phyloP scores from a whole-genome alignment of 192 early-diverging fungal genomes.

The Coemansia sp. region DNA sequence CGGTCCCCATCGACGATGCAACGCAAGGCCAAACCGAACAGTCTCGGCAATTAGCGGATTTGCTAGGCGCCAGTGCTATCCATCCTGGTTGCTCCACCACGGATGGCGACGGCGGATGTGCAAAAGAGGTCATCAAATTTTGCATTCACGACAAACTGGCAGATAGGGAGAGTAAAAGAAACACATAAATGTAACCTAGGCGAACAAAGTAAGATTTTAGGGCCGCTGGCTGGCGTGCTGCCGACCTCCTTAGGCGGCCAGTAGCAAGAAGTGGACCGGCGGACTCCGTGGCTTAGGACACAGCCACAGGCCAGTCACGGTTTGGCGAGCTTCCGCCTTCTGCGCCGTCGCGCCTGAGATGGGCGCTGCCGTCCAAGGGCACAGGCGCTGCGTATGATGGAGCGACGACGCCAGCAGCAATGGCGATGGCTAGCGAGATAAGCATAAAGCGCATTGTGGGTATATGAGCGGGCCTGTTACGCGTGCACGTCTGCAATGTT shows the following conservation, averaged over 20 bases:
- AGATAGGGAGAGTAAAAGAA: background rate
- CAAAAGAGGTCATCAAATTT: background rate
- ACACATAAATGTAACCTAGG: background rate
- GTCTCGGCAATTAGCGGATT: too few species aligned
- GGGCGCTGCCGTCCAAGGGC: constrained; percentile 1
- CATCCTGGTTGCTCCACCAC: background rate
- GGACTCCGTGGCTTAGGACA: constrained; percentile 14
- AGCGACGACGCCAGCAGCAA: constrained; percentile 16
- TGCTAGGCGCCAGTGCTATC: background rate
- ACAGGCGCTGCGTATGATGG: constrained; percentile 33
- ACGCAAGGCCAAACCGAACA: background rate
- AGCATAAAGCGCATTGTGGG: constrained; percentile 25
- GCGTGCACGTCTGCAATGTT: background rate
- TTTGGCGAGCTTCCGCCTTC: constrained; percentile 18
- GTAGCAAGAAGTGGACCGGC: background rate
- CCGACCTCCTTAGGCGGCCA: background rate
- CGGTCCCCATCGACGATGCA: background rate
- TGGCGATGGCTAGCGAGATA: constrained; percentile 21
- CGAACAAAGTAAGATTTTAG: background rate
- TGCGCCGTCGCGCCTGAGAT: constrained; percentile 5
- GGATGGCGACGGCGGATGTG: background rate
- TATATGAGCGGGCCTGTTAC: background rate
- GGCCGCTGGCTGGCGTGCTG: background rate
- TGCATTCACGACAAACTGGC: background rate
- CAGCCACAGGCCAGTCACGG: constrained; percentile 50